These are phyloP conservation scores for Cadophora malorum DNA, from an alignment of 2,329 filamentous ascomycete genomes.

Conservation along the genomic window DNA sequence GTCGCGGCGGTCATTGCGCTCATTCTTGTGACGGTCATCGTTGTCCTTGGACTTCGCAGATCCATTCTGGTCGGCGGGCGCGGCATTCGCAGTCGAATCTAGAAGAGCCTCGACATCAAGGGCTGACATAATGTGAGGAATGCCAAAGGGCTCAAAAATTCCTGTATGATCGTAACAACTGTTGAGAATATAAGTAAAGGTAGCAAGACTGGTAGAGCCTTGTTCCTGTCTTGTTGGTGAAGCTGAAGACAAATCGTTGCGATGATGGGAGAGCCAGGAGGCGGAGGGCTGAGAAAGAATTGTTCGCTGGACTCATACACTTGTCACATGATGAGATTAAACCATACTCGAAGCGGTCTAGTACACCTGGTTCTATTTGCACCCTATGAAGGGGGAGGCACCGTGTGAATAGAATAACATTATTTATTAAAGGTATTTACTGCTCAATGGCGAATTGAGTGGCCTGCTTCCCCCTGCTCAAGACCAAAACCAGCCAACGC, in stretches of 20 bases:
- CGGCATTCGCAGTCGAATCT: conserved; percentile 77
- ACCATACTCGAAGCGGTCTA: neutral
- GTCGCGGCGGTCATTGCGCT: conserved; percentile 59
- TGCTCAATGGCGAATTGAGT: conserved; percentile 29
- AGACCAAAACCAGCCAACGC: conserved; percentile 27
- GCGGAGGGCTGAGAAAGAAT: conserved; percentile 5
- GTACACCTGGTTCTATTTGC: neutral
- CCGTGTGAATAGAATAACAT: conserved; percentile 22
- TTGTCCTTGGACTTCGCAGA: conserved; percentile 57
- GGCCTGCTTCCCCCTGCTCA: conserved; percentile 28
- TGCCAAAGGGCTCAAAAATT: conserved; percentile 1
- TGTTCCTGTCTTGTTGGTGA: neutral
- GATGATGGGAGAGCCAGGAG: neutral
- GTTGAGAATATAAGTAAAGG: neutral
- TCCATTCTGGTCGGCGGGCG: conserved; percentile 51
- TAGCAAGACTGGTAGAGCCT: neutral
- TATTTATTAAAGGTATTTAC: conserved; percentile 24
- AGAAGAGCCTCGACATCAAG: conserved; percentile 90
- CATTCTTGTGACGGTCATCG: conserved; percentile 62
- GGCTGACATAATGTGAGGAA: conserved; percentile 62
- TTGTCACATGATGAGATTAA: neutral
- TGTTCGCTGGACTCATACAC: neutral
- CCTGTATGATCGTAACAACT: neutral
- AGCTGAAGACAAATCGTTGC: neutral
- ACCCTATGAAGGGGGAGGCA: too few species aligned